Evolutionary conservation across 345 rosid species (phyloP).

Genomic region (Ceriops decandra): DNA sequence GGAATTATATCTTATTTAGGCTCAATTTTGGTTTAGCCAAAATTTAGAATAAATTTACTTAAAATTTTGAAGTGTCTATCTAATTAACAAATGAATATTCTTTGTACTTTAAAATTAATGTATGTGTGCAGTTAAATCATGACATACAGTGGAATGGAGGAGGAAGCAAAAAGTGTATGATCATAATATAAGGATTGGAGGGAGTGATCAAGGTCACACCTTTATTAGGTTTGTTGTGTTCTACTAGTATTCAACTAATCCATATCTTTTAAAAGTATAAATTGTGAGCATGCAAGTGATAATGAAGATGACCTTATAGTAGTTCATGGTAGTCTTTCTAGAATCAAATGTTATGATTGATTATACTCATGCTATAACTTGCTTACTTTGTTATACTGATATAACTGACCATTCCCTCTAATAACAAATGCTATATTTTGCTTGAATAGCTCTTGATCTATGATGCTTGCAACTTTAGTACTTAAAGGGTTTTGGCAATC

Average conservation of each 20-base stretch:
- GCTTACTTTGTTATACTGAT: constrained; percentile 62
- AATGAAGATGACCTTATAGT: constrained; percentile 38
- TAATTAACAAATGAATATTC: no score
- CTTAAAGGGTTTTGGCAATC: constrained; percentile 50
- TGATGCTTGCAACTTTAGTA: constrained; percentile 50
- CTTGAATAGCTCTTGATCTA: constrained; percentile 59
- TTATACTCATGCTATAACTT: constrained; percentile 61
- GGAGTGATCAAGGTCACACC: constrained; percentile 47
- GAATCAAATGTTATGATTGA: constrained; percentile 54
- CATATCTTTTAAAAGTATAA: constrained; percentile 55
- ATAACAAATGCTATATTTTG: constrained; percentile 46
- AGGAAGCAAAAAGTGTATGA: no score
- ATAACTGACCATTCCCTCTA: constrained; percentile 44
- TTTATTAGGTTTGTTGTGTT: constrained; percentile 42
- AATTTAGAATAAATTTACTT: no score
- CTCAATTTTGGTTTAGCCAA: no score
- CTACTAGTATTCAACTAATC: constrained; percentile 65
- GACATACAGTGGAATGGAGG: no score
- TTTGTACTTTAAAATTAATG: no score
- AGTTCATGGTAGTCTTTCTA: constrained; percentile 46
- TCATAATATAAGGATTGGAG: constrained; percentile 42
- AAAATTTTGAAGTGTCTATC: no score
- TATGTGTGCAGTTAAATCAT: no score
- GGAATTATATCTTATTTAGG: no score
- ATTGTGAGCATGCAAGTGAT: constrained; percentile 53